phyloP scores from a whole-genome alignment of 1,139 yeast genomes.

The Arxiozyma heterogenica region DNA sequence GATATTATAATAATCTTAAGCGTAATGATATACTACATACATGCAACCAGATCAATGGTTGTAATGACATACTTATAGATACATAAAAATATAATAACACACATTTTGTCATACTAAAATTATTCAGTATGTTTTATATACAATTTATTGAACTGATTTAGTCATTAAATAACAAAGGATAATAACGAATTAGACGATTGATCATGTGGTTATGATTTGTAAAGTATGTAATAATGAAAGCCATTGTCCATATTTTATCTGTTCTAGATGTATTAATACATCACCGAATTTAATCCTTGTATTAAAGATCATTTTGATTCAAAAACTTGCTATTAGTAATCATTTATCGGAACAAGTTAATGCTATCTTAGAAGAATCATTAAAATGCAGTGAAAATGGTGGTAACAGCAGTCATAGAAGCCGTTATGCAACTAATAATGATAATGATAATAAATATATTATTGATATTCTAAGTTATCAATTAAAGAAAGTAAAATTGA shows the following conservation, averaged over 20 bases:
- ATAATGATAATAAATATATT: slow-evolving; percentile 1
- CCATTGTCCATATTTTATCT: slow-evolving; percentile 6
- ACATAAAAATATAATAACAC: background rate
- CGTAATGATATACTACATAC: background rate
- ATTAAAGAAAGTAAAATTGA: slow-evolving; percentile 14
- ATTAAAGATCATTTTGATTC: slow-evolving; percentile 9
- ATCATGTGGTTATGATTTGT: background rate
- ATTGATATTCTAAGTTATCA: slow-evolving; percentile 15
- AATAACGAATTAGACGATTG: background rate
- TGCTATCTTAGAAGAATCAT: slow-evolving; percentile 13
- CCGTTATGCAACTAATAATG: background rate
- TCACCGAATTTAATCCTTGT: slow-evolving; percentile 19
- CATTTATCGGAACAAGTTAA: slow-evolving; percentile 15
- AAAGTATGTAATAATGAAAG: slow-evolving; percentile 1
- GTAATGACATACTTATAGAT: background rate
- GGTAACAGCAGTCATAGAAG: background rate
- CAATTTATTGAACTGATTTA: no score
- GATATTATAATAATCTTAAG: no score
- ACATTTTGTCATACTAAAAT: no score
- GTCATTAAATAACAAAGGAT: background rate
- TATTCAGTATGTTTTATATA: no score
- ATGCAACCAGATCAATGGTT: background rate
- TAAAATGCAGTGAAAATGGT: slow-evolving; percentile 3
- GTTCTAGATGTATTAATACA: slow-evolving; percentile 24
- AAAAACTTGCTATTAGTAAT: slow-evolving; percentile 13